A percentile compares a stretch with the other conserved stretches of the same genome.
phyloP scores from a whole-genome alignment of 2,329 filamentous ascomycete genomes.

The Nemania abortiva region DNA sequence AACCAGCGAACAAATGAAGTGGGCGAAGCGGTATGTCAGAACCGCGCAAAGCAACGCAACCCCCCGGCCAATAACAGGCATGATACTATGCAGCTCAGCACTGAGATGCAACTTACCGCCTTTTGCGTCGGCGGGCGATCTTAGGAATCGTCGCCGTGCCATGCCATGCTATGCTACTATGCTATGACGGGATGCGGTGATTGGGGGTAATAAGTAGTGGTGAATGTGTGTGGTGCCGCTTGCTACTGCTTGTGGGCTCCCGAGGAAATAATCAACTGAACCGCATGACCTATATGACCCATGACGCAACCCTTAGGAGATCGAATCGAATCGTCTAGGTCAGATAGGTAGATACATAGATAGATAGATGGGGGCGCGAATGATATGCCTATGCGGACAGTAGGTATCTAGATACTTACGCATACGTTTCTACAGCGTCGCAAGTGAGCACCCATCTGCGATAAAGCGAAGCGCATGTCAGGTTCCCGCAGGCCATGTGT shows the following conservation, averaged over 20 bases:
- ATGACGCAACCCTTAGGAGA: background rate
- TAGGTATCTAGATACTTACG: too few relatives aligned
- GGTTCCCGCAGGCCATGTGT: slow-evolving; percentile 19
- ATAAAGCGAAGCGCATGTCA: background rate
- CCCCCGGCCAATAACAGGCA: slow-evolving; percentile 19
- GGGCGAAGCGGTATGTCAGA: slow-evolving; percentile 18
- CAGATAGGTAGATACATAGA: too few relatives aligned
- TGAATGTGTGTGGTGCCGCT: slow-evolving; percentile 2
- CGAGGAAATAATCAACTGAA: background rate
- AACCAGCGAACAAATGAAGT: background rate
- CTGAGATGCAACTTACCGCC: slow-evolving; percentile 37
- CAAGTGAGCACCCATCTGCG: slow-evolving; percentile 2
- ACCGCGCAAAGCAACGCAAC: slow-evolving; percentile 1
- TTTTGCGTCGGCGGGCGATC: slow-evolving; percentile 31
- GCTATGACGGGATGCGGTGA: background rate
- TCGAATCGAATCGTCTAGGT: background rate
- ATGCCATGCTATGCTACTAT: background rate
- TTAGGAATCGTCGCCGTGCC: background rate
- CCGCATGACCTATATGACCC: slow-evolving; percentile 27
- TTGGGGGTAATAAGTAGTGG: background rate
- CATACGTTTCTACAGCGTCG: slow-evolving; percentile 1
- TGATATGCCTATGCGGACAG: background rate
- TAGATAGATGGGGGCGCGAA: background rate
- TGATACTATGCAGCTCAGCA: slow-evolving; percentile 14
- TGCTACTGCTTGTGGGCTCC: slow-evolving; percentile 16